Evolutionary conservation across 257 asterid species (phyloP).

Genomic region (Solanum appendiculatum): DNA sequence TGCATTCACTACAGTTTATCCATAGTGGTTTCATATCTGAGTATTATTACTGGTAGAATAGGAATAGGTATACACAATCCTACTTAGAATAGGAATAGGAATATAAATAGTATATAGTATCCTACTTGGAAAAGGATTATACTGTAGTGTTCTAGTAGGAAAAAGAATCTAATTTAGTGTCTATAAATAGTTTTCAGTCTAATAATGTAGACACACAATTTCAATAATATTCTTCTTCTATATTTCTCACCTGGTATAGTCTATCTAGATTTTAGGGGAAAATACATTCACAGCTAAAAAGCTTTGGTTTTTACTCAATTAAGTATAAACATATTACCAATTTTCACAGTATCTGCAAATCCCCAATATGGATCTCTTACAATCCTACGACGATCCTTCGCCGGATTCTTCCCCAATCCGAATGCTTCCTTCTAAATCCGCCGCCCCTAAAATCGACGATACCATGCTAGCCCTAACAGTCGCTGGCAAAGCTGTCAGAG

Average conservation of each 20-base stretch:
- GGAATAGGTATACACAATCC: neutral
- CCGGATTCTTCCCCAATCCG: neutral
- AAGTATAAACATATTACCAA: neutral
- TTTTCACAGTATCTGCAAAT: neutral
- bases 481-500: neutral
- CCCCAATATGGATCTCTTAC: neutral
- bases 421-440: neutral
- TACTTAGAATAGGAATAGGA: neutral
- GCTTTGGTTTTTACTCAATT: no score
- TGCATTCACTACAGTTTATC: neutral
- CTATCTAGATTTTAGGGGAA: no score
- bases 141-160: neutral
- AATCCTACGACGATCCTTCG: neutral
- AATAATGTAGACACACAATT: no score
- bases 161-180: no score
- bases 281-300: no score
- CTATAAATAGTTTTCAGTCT: neutral
- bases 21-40: neutral
- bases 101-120: neutral
- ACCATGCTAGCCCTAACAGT: neutral
- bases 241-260: neutral
- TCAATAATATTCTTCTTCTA: neutral
- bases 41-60: neutral
- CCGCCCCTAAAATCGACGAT: neutral
- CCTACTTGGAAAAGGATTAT: neutral